Evolutionary conservation across 805 yeast genomes (phyloP), one percentile per base, ranked within the genome.

Genomic region (Zygosaccharomyces siamensis): DNA sequence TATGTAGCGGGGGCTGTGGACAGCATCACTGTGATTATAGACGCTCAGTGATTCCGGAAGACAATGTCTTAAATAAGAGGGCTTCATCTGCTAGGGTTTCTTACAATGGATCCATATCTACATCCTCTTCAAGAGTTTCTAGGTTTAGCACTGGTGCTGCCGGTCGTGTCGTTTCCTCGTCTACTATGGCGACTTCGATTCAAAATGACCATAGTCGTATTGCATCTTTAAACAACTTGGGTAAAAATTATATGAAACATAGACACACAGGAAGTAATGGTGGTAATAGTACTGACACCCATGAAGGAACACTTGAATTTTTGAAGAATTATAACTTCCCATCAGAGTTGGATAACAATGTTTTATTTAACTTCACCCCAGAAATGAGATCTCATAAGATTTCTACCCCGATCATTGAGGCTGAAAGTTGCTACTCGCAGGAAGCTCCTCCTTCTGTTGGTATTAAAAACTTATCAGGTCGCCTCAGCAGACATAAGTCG

Each of bases 181-280:
- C 67, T 2, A 65, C 69, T 1, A 61, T 64, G 61, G 69, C 52
- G 8, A 55, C 58, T 7, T 58, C 62, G 4, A 47, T 60, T 16
- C 48, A 51, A 32, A 51, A 58, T 16, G 57, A 53, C 7, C 36
- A 55, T 0, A 45, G 53, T 12, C 53, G 56, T 5, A 18, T 53
- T 4, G 47, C 49, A 11, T 47, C 51, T 18, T 32, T 57, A n/a
- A 46, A 45, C n/a, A 46, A 52, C 28, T 43, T 56, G 45, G 61
- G 59, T 23, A 58, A 52, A 26, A 45, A 45, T 12, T 51, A 49
- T 24, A 40, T 56, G 49, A 56, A 43, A 46, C 52, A 51, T 14
- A 53, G 50, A 36, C 50, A 53, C 24, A 33, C 53, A 1, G 44
- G 50, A 24, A 51, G 51, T n/a, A 54, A 61, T 6, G 53, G 57